Conservation (phyloP, 805 yeast genomes). For the Priceomyces castillae region DNA sequence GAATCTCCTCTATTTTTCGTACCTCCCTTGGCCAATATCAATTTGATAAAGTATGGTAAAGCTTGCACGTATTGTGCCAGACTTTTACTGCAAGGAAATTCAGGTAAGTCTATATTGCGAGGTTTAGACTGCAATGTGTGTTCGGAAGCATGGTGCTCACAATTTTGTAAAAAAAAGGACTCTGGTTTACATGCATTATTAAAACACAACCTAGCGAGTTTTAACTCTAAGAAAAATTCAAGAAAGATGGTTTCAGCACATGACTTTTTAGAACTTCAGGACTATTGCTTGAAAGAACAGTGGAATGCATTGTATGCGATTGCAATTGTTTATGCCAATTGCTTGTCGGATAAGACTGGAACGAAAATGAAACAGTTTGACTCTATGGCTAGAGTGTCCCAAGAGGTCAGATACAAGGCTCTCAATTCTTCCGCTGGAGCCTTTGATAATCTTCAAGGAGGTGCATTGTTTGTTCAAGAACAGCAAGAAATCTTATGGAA, state of each 20-base stretch:
- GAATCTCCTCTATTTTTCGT: conserved; percentile 59
- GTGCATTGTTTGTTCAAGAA: conserved; percentile 53
- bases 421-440: conserved; percentile 54
- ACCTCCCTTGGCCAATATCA: conserved; percentile 66
- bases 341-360: conserved; percentile 42
- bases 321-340: conserved; percentile 52
- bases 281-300: conserved; percentile 59
- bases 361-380: conserved; percentile 44
- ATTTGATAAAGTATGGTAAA: conserved; percentile 55
- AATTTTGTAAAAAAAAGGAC: conserved; percentile 55
- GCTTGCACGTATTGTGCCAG: conserved; percentile 76
- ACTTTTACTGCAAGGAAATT: conserved; percentile 34
- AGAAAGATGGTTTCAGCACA: conserved; percentile 40
- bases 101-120: conserved; percentile 27
- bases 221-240: conserved; percentile 24
- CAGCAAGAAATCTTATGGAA: conserved; percentile 60
- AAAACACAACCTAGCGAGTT: conserved; percentile 49
- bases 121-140: conserved; percentile 69
- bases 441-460: conserved; percentile 51
- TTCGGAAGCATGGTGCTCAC: conserved; percentile 68
- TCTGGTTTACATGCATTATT: conserved; percentile 48
- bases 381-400: conserved; percentile 69
- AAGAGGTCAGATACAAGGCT: conserved; percentile 59
- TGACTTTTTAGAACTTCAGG: conserved; percentile 55
- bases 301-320: conserved; percentile 70